A percentile compares a stretch with the other conserved stretches of the same genome.
These are phyloP conservation scores for Nigrospora oryzae DNA, from an alignment of 2,329 filamentous ascomycete genomes.

Conservation along the genomic window DNA sequence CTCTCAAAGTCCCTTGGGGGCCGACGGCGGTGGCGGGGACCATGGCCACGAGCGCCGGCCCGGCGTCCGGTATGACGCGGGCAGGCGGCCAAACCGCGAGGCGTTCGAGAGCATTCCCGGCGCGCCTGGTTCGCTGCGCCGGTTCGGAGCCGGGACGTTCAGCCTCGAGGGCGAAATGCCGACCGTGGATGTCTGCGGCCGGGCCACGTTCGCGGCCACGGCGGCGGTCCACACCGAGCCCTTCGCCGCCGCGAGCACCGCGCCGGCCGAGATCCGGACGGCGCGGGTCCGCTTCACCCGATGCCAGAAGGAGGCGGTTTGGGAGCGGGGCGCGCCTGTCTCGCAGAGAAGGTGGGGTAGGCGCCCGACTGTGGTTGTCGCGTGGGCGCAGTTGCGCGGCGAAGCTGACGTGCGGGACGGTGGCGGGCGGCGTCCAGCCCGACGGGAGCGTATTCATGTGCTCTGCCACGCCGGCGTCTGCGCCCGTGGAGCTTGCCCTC, in stretches of 20 bases:
- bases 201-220: slow-evolving; percentile 7
- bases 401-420: slow-evolving; percentile 10
- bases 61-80: slow-evolving; percentile 8
- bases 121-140: slow-evolving; percentile 7
- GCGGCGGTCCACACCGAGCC: background rate
- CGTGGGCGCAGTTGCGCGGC: slow-evolving; percentile 12
- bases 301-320: slow-evolving; percentile 9
- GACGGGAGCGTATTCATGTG: slow-evolving; percentile 13
- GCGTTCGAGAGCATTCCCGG: slow-evolving; percentile 6
- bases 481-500: slow-evolving; percentile 3
- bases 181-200: slow-evolving; percentile 10
- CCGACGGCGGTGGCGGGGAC: slow-evolving; percentile 2
- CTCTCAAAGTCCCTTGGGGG: slow-evolving; percentile 10
- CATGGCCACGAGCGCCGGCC: background rate
- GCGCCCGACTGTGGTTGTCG: slow-evolving; percentile 14
- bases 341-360: slow-evolving; percentile 13
- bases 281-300: slow-evolving; percentile 10
- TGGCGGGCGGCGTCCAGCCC: slow-evolving; percentile 11
- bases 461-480: slow-evolving; percentile 12
- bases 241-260: background rate
- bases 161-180: slow-evolving; percentile 8
- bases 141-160: slow-evolving; percentile 6
- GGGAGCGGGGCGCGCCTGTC: slow-evolving; percentile 8
- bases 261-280: slow-evolving; percentile 7
- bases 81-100: slow-evolving; percentile 8